phyloP scores from a whole-genome alignment of 805 yeast species.

The Starmerella vitae region DNA sequence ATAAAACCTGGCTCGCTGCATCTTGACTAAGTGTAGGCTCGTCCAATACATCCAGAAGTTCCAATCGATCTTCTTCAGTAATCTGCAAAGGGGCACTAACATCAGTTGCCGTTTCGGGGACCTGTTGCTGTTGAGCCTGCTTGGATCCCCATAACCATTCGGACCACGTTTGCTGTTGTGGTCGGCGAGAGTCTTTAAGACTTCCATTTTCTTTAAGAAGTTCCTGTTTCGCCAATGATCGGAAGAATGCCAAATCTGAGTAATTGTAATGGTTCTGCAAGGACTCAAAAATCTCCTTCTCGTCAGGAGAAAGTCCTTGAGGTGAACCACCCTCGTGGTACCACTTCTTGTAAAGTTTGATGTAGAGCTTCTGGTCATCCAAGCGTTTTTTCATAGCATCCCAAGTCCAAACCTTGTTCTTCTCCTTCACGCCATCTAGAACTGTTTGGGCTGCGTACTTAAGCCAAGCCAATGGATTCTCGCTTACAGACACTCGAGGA shows the following conservation, averaged over 20 bases:
- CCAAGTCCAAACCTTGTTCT: constrained; percentile 80
- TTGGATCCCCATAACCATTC: constrained; percentile 20
- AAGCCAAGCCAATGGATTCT: constrained; percentile 73
- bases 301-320: constrained; percentile 21
- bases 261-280: constrained; percentile 50
- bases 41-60: constrained; percentile 85
- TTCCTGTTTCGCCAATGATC: constrained; percentile 63
- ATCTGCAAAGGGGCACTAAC: constrained; percentile 26
- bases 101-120: neutral
- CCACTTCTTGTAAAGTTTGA: constrained; percentile 51
- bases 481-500: constrained; percentile 40
- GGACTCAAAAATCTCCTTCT: constrained; percentile 32
- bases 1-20: constrained; percentile 34
- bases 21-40: constrained; percentile 45
- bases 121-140: neutral
- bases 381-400: constrained; percentile 56
- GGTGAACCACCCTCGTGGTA: constrained; percentile 28
- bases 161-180: constrained; percentile 17
- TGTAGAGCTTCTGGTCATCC: constrained; percentile 57
- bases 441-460: constrained; percentile 67
- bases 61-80: constrained; percentile 79
- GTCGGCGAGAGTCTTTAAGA: constrained; percentile 17
- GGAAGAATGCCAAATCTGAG: constrained; percentile 74
- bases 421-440: constrained; percentile 65
- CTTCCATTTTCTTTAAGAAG: constrained; percentile 41